Base-by-base conservation (phyloP, 2,329 filamentous ascomycete genomes). In the Cryphonectria radicalis region DNA sequence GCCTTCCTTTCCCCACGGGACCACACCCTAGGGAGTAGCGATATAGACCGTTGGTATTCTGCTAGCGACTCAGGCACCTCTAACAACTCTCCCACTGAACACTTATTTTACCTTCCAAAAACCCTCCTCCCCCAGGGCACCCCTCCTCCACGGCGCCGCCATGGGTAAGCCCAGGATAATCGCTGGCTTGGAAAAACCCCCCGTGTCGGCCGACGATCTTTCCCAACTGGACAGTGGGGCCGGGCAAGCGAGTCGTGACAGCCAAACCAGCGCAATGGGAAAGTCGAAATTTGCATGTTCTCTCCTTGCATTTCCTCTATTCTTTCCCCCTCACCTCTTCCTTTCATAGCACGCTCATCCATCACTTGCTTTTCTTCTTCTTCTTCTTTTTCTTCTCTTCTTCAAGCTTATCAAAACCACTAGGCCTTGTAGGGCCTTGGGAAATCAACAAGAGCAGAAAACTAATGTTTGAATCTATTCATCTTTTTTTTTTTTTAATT, bases 211-310 rank as follows among this genome's bases (percentile, higher is more conserved):
- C 37, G 63, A 62, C 46, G 40, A 57, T 66, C 68, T 62, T 66
- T 66, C 35, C 68, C 4, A 28, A 59, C 28, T 63, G n/a, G 42
- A 37, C 25, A 25, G 64, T 50, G 40, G 68, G 59, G 55, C 70
- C 63, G 67, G 59, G 46, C 57, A 69, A 46, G 55, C 53, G 43
- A 63, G 42, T 69, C 59, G 50, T 40, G 43, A n/a, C 62, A 62
- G 28, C 67, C 46, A 66, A 71, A 62, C 50, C 42, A 70, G 43
- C 28, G 43, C 43, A 5, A 73, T 73, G 71, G 71, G 65, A 73
- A 71, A 66, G 65, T 72, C 57, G 43, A 59, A 72, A 66, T 63
- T 71, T 59, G 71, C 71, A 72, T 72, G 28, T 64, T 68, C 55
- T 60, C 53, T 60, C n/a, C 32, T 37, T 10, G 59, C 5, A 10